These are phyloP conservation scores for Conticribra weissflogii DNA, from an alignment of 108 stramenopile genomes.

Conservation along the genomic window DNA sequence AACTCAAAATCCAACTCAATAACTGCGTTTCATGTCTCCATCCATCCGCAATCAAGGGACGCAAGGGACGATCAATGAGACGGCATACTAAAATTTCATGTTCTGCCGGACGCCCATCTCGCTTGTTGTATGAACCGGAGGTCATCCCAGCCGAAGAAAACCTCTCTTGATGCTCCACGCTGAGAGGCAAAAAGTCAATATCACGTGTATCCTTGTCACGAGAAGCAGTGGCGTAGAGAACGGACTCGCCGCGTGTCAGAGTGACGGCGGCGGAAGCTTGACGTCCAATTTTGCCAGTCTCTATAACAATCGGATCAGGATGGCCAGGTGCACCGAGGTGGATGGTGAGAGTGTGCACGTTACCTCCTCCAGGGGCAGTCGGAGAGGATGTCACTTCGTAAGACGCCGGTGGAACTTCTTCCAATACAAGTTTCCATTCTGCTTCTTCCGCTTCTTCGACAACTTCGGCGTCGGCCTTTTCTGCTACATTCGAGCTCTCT, in stretches of 20 bases:
- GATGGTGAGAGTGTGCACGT: constrained; percentile 72
- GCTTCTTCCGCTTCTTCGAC: constrained; percentile 2
- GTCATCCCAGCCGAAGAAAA: constrained; percentile 89
- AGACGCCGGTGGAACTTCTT: constrained; percentile 49
- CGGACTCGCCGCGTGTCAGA: constrained; percentile 73
- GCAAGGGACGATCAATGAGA: constrained; percentile 93
- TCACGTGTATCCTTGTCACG: constrained; percentile 62
- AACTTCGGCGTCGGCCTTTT: not conserved
- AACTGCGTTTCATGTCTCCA: constrained; percentile 96
- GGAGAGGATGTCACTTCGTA: constrained; percentile 46
- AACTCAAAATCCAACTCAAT: constrained; percentile 89
- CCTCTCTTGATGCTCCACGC: constrained; percentile 94
- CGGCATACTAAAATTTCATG: constrained; percentile 91
- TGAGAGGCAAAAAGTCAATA: constrained; percentile 90
- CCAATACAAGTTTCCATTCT: constrained; percentile 27
- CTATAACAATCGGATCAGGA: constrained; percentile 61
- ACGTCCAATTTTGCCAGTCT: constrained; percentile 87
- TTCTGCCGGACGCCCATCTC: constrained; percentile 90
- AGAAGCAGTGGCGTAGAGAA: constrained; percentile 75
- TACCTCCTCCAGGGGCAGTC: constrained; percentile 48
- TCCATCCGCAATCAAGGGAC: constrained; percentile 89
- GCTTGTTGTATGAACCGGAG: constrained; percentile 72
- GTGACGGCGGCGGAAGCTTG: constrained; percentile 84
- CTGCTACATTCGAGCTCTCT: not conserved
- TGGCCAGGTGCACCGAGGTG: constrained; percentile 67